phyloP scores from a whole-genome alignment of 306 rosid species.

The Castanea crenata region DNA sequence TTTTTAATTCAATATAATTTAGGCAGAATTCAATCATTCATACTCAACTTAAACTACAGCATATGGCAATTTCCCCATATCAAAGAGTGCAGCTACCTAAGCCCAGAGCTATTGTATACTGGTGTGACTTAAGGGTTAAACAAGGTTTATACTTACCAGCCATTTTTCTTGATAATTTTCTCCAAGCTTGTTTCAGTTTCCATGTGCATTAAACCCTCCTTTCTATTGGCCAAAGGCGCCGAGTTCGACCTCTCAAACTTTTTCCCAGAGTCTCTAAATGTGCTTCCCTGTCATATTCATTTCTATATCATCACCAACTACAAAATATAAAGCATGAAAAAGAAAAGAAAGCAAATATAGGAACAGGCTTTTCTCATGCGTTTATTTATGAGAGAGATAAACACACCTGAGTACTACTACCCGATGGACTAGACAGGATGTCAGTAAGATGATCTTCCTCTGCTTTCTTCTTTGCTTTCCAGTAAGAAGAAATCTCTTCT shows the following conservation, averaged over 20 bases:
- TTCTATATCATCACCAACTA: background rate
- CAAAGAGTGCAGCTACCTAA: too few species aligned
- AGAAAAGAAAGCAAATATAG: background rate
- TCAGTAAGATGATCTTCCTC: slow-evolving; percentile 57
- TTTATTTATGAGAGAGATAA: background rate
- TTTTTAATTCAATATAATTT: too few species aligned
- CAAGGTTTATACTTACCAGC: slow-evolving; percentile 42
- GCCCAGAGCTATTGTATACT: too few species aligned
- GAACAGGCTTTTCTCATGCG: too few species aligned
- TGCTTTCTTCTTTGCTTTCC: slow-evolving; percentile 49
- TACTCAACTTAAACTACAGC: too few species aligned
- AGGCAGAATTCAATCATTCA: too few species aligned
- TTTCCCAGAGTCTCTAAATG: slow-evolving; percentile 11
- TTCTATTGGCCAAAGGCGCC: slow-evolving; percentile 18
- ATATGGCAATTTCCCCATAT: too few species aligned
- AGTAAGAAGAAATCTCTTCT: slow-evolving; percentile 55
- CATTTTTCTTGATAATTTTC: slow-evolving; percentile 41
- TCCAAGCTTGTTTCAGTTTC: slow-evolving; percentile 37
- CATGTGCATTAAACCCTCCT: slow-evolving; percentile 11
- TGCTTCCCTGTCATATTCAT: slow-evolving; percentile 12
- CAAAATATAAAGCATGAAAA: background rate
- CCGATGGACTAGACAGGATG: slow-evolving; percentile 25
- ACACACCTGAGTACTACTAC: slow-evolving; percentile 35
- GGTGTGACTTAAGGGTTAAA: too few species aligned
- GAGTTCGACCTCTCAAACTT: slow-evolving; percentile 38